phyloP scores from a whole-genome alignment of 2,329 filamentous ascomycete species.

The Ilyonectria robusta region DNA sequence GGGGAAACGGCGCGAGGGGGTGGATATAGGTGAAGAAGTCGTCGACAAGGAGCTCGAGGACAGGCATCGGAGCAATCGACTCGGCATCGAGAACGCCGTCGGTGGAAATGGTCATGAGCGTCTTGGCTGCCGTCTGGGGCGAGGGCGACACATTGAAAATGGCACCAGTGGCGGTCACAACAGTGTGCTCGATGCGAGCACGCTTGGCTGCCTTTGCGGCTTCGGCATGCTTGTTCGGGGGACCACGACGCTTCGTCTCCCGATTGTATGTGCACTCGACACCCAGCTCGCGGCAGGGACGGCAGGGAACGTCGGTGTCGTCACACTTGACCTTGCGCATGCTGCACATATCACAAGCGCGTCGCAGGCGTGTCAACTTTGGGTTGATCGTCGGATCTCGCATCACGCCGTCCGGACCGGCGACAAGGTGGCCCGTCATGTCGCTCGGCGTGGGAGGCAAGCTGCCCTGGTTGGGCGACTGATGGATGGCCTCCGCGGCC shows the following conservation, averaged over 20 bases:
- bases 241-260: conserved; percentile 71
- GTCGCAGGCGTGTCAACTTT: conserved; percentile 69
- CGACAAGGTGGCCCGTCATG: conserved; percentile 43
- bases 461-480: conserved; percentile 39
- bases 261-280: conserved; percentile 72
- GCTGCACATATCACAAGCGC: conserved; percentile 74
- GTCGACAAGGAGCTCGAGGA: conserved; percentile 79
- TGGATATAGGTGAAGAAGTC: conserved; percentile 90
- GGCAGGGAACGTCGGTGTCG: conserved; percentile 69
- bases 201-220: conserved; percentile 69
- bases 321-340: conserved; percentile 75
- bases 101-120: conserved; percentile 62
- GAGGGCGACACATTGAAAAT: conserved; percentile 54
- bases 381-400: conserved; percentile 61
- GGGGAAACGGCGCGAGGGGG: conserved; percentile 82
- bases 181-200: conserved; percentile 55
- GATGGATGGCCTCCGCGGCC: conserved; percentile 49
- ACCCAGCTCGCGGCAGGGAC: conserved; percentile 68
- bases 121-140: conserved; percentile 64
- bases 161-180: conserved; percentile 26
- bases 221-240: conserved; percentile 72
- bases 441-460: conserved; percentile 38
- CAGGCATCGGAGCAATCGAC: conserved; percentile 78
- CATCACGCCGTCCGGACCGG: conserved; percentile 43
- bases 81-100: conserved; percentile 71